Base-by-base conservation (phyloP, 1,284 basidiomycete genomes). In the Tremellales sp. region DNA sequence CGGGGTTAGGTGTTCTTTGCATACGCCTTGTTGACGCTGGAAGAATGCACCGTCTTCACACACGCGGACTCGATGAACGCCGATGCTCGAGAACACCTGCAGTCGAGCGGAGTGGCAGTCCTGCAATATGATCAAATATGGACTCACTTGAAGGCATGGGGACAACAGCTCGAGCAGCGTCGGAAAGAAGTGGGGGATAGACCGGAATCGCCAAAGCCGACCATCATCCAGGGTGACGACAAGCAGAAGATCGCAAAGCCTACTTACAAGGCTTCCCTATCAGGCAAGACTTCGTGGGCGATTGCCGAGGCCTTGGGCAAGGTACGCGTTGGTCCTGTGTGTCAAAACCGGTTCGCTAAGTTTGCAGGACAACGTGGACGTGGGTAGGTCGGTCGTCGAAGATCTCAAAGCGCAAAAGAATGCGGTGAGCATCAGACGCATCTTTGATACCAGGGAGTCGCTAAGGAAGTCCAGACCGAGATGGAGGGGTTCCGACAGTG, bases 321-420 rank as follows among this genome's bases (percentile, higher is more conserved):
- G 68, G 84, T 82, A 26, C 53, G 64, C 36, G 7, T 50, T 22
- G 5, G 13, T 15, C 22, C 10, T 41, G 40, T 22, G 36, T 35
- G 35, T 19, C 46, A 37, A 21, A 25, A 12, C 29, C 29, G 10
- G 29, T 8, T 33, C n/a, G n/a, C 58, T 54, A 24, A 54, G 19
- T 21, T 2, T 29, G 6, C 53, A 82, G 78, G 79, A 78, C 19
- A 82, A 83, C 48, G 77, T 83, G 59, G 75, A 75, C n/a, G 81
- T 84, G 47, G 72, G 78, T 1, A 80, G 82, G 26, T 89, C 89
- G 0, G 86, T 87, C 2, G 78, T 97, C 12, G 82, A 86, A 11
- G 84, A 87, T 50, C 78, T 89, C 58, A 97, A 97, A 70, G 78
- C 91, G 4, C 84, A 92, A 72, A 97, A 97, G 78, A 97, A 96